Percentiles rank a stretch among this genome's conserved stretches.
These are phyloP conservation scores for Phycomyces blakesleeanus DNA, from an alignment of 192 early-diverging fungal species.

Conservation along the genomic window DNA sequence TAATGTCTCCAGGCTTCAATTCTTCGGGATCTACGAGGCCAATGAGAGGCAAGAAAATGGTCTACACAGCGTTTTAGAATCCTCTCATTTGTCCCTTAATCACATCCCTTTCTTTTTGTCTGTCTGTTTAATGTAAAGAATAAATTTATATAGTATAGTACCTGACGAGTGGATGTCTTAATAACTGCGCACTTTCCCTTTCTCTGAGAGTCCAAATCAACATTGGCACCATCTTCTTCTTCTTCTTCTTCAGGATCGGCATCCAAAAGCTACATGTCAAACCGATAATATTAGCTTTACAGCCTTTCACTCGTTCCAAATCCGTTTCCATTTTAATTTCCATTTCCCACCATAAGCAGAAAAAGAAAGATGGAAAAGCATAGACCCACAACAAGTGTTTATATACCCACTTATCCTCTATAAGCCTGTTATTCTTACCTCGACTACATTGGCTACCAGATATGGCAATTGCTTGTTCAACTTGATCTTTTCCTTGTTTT, in stretches of 20 bases:
- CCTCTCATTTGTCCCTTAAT: not conserved
- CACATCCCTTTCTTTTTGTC: not conserved
- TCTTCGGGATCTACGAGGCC: conserved; percentile 88
- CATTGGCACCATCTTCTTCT: conserved; percentile 93
- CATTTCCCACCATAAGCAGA: not conserved
- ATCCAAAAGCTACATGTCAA: conserved; percentile 69
- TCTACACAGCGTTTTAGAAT: conserved; percentile 44
- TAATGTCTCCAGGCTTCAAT: conserved; percentile 93
- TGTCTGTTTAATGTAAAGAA: not conserved
- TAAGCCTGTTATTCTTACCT: conserved; percentile 51
- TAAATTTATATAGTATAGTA: no score
- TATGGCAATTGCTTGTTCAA: conserved; percentile 97
- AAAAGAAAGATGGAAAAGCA: not conserved
- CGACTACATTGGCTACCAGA: conserved; percentile 93
- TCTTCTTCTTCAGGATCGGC: conserved; percentile 84
- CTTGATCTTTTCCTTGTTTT: conserved; percentile 98
- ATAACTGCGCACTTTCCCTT: conserved; percentile 98
- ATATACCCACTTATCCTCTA: conserved; percentile 29
- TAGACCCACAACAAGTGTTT: not conserved
- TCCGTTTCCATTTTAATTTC: not conserved
- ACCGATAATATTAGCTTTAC: not conserved
- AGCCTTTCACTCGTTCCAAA: no score
- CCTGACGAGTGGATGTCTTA: conserved; percentile 91
- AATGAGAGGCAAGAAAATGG: conserved; percentile 95
- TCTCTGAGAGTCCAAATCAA: conserved; percentile 87